Percentiles rank a stretch among this genome's conserved stretches.
Evolutionary conservation across 805 yeast genomes (phyloP).

Genomic region (Candida chauliodis): DNA sequence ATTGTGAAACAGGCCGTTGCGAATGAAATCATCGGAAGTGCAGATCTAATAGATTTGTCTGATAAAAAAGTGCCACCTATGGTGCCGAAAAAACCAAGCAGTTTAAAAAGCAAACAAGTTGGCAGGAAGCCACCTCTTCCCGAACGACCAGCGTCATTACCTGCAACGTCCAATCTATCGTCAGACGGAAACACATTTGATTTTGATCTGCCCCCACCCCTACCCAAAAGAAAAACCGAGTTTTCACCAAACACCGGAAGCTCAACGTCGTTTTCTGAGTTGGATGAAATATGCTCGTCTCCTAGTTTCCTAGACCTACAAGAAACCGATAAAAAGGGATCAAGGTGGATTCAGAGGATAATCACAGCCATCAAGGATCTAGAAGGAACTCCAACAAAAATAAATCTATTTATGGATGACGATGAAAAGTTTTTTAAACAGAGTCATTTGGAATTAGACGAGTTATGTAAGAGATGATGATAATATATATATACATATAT

Average conservation of each 20-base stretch:
- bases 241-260: slow-evolving; percentile 7
- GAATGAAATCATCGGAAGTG: slow-evolving; percentile 10
- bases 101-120: slow-evolving; percentile 31
- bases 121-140: slow-evolving; percentile 34
- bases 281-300: slow-evolving; percentile 20
- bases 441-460: slow-evolving; percentile 12
- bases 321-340: slow-evolving; percentile 35
- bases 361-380: slow-evolving; percentile 24
- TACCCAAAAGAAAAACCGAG: slow-evolving; percentile 23
- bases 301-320: slow-evolving; percentile 28
- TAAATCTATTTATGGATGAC: slow-evolving; percentile 32
- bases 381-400: slow-evolving; percentile 25
- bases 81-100: slow-evolving; percentile 46
- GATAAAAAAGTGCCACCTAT: slow-evolving; percentile 38
- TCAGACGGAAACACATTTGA: slow-evolving; percentile 9
- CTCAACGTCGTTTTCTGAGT: background rate
- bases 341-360: slow-evolving; percentile 34
- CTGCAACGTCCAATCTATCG: slow-evolving; percentile 8
- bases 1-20: no score
- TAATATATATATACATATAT: no score
- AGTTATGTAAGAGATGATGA: slow-evolving; percentile 7
- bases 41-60: slow-evolving; percentile 38
- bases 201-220: slow-evolving; percentile 22
- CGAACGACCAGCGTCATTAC: slow-evolving; percentile 5
- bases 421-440: slow-evolving; percentile 30